Conservation (phyloP, 495 filamentous ascomycete species). For the Penicillium lagena region DNA sequence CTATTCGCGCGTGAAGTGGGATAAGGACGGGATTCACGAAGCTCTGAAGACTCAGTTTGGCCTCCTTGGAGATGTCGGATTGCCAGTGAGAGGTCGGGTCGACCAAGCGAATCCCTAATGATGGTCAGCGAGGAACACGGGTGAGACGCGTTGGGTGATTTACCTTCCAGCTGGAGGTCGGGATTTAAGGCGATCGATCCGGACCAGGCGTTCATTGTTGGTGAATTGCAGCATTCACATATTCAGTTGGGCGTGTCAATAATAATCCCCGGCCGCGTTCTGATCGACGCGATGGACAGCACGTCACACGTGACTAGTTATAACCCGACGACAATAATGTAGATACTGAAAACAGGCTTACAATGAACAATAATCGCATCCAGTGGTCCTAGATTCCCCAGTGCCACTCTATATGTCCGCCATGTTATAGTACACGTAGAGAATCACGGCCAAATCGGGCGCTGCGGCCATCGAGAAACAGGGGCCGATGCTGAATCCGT, state of each 20-base stretch:
- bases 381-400: background rate
- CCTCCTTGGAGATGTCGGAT: conserved; percentile 30
- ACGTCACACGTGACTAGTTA: too few species aligned
- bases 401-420: conserved; percentile 17
- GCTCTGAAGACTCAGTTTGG: conserved; percentile 31
- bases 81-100: conserved; percentile 33
- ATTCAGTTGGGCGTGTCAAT: background rate
- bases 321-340: background rate
- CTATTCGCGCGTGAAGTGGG: conserved; percentile 42
- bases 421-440: conserved; percentile 17
- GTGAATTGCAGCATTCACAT: background rate
- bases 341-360: background rate
- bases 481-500: conserved; percentile 4
- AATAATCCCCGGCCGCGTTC: too few species aligned
- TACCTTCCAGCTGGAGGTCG: conserved; percentile 31
- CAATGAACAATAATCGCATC: background rate
- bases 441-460: conserved; percentile 11
- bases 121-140: conserved; percentile 9
- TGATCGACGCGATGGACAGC: too few species aligned
- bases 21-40: conserved; percentile 43
- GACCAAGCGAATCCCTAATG: conserved; percentile 30
- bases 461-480: conserved; percentile 10
- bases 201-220: conserved; percentile 33
- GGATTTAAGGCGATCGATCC: conserved; percentile 24
- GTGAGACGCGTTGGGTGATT: conserved; percentile 2